Evolutionary conservation across 1,284 basidiomycete species (phyloP).

Genomic region (Cutaneotrichosporon cutaneum): DNA sequence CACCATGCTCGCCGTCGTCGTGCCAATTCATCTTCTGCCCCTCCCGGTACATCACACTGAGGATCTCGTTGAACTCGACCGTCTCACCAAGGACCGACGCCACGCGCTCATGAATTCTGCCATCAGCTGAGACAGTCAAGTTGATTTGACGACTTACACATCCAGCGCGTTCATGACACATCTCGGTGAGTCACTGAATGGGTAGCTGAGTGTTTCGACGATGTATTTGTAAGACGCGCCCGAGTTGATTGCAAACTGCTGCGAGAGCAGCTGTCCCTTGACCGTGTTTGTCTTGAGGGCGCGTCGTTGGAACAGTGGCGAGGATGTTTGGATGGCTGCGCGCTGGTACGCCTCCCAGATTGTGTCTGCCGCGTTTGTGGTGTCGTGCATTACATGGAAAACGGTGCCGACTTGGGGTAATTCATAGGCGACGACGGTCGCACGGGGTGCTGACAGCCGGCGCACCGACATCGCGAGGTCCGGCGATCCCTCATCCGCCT

Average conservation of each 20-base stretch:
- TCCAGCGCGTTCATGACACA: conserved; percentile 37
- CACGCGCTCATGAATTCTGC: conserved; percentile 28
- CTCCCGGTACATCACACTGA: conserved; percentile 47
- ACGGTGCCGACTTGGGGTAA: conserved; percentile 29
- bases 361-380: conserved; percentile 19
- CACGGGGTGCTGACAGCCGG: not conserved
- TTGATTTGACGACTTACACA: conserved; percentile 30
- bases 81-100: conserved; percentile 23
- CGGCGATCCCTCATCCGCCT: not conserved
- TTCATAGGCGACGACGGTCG: conserved; percentile 20
- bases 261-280: conserved; percentile 36
- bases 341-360: conserved; percentile 39
- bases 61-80: conserved; percentile 45
- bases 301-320: conserved; percentile 41
- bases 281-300: conserved; percentile 27
- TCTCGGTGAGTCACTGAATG: conserved; percentile 39
- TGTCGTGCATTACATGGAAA: conserved; percentile 34
- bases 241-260: conserved; percentile 49
- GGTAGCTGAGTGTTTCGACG: conserved; percentile 39
- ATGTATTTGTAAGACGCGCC: conserved; percentile 49
- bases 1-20: conserved; percentile 48
- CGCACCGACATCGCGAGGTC: conserved; percentile 9
- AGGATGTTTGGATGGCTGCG: conserved; percentile 27
- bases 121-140: conserved; percentile 10
- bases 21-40: conserved; percentile 52